Evolutionary conservation across 108 stramenopile species (phyloP).

Genomic region (Phaeodactylum tricornutum): DNA sequence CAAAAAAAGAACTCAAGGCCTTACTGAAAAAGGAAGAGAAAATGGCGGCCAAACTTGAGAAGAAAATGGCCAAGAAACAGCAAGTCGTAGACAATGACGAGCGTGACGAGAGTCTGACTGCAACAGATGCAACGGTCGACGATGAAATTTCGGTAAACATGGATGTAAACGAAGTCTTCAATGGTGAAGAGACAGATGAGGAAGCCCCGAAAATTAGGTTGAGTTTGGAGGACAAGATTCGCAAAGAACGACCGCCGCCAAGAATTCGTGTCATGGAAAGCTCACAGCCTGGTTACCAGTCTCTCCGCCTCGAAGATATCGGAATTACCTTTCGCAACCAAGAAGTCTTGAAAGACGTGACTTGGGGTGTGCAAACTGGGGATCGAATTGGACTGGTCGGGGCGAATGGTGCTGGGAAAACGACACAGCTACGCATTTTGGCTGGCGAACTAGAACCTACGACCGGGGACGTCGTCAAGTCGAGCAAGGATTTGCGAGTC

Average conservation of each 20-base stretch:
- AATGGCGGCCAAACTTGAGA: slow-evolving; percentile 29
- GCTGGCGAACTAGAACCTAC: slow-evolving; percentile 92
- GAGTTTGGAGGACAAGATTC: slow-evolving; percentile 81
- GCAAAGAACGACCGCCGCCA: slow-evolving; percentile 87
- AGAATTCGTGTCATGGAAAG: slow-evolving; percentile 86
- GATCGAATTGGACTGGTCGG: slow-evolving; percentile 86
- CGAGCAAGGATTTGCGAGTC: slow-evolving; percentile 68
- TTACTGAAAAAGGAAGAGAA: slow-evolving; percentile 38
- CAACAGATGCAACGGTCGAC: slow-evolving; percentile 3
- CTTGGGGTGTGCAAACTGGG: slow-evolving; percentile 94
- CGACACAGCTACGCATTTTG: slow-evolving; percentile 88
- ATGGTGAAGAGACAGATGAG: background rate
- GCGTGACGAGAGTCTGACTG: slow-evolving; percentile 10
- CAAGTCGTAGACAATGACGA: slow-evolving; percentile 16
- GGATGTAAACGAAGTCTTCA: background rate
- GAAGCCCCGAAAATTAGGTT: slow-evolving; percentile 8
- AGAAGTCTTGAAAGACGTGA: slow-evolving; percentile 86
- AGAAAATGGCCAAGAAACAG: slow-evolving; percentile 35
- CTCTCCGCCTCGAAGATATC: slow-evolving; percentile 82
- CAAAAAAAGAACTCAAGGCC: slow-evolving; percentile 35
- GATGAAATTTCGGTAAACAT: slow-evolving; percentile 1
- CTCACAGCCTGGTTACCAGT: slow-evolving; percentile 75
- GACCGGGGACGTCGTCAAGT: slow-evolving; percentile 87
- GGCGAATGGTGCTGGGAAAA: slow-evolving; percentile 65
- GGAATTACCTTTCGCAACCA: slow-evolving; percentile 90